phyloP scores from a whole-genome alignment of 83 land plant species.

The Thuja plicata region DNA sequence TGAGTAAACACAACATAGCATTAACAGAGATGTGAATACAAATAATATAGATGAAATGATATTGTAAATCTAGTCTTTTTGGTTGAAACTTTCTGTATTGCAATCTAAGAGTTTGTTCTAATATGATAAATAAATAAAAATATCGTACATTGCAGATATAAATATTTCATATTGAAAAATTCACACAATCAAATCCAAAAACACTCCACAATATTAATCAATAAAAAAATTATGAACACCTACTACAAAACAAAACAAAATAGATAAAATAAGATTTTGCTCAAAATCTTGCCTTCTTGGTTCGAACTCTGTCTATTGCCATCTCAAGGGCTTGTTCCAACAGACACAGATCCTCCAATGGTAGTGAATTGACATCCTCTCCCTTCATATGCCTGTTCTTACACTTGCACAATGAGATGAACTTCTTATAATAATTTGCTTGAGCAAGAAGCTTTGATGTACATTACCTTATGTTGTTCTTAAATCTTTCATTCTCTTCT shows the following conservation, averaged over 20 bases:
- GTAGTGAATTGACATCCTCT: neutral
- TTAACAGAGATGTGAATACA: no score
- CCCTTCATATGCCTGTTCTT: neutral
- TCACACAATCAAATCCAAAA: no score
- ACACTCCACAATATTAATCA: no score
- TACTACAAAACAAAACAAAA: no score
- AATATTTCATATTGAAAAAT: no score
- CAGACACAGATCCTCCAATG: neutral
- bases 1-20: neutral
- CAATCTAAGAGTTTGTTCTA: neutral
- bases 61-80: neutral
- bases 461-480: neutral
- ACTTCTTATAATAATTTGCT: neutral
- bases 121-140: no score
- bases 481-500: neutral
- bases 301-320: neutral
- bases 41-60: no score
- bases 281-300: neutral
- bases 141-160: no score
- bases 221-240: no score
- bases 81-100: neutral
- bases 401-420: neutral
- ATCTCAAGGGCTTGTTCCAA: neutral
- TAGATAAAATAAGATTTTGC: no score
- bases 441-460: neutral